These are phyloP conservation scores for Dunaliella primolecta DNA, from an alignment of 139 green algal species.

Conservation along the genomic window DNA sequence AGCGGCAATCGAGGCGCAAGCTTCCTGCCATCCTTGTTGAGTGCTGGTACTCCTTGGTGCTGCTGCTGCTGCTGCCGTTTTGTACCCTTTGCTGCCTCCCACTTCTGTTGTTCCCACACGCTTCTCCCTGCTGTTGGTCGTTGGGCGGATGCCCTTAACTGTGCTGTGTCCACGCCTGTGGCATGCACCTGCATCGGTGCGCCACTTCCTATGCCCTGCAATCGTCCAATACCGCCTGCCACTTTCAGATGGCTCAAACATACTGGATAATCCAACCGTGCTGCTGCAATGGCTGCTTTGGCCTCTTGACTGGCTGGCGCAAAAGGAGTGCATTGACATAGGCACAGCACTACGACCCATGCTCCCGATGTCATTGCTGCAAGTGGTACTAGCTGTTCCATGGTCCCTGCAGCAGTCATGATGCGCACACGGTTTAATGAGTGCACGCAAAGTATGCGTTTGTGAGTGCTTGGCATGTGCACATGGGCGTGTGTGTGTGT, in stretches of 20 bases:
- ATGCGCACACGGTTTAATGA: background rate
- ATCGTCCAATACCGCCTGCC: background rate
- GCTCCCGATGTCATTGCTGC: background rate
- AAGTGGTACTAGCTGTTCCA: no score
- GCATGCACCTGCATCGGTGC: background rate
- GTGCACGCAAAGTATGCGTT: no score
- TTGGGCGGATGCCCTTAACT: background rate
- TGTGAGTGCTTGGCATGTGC: no score
- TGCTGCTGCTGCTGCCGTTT: no score
- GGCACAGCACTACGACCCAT: no score
- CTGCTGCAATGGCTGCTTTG: background rate
- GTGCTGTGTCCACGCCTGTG: background rate
- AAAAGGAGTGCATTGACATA: no score
- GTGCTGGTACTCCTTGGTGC: no score
- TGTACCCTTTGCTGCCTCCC: no score
- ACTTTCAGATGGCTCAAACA: background rate
- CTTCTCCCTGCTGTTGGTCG: background rate
- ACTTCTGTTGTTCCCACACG: background rate
- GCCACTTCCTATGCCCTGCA: background rate
- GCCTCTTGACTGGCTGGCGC: background rate
- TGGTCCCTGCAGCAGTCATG: no score
- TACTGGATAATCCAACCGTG: background rate
- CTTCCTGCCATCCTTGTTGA: background rate
- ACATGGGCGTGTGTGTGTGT: no score
- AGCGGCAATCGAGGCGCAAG: background rate